A percentile compares a stretch with the other conserved stretches of the same genome.
These are phyloP conservation scores for Rhinocladiella mackenziei DNA, from an alignment of 2,329 filamentous ascomycete species.

Conservation along the genomic window DNA sequence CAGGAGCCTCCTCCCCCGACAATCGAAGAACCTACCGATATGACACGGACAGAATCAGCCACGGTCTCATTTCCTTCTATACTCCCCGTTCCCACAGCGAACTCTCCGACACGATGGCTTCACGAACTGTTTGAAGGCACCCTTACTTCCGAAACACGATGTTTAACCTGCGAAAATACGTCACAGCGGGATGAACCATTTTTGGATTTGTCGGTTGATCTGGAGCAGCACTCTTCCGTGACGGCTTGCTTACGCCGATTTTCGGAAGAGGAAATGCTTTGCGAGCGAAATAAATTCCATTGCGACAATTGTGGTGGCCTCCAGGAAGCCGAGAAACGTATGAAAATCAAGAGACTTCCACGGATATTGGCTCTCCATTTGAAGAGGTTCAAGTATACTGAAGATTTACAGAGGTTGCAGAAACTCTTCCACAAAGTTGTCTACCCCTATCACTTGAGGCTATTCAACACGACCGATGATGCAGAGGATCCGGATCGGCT, in stretches of 20 bases:
- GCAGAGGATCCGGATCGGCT: slow-evolving; percentile 87
- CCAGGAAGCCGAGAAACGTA: slow-evolving; percentile 96
- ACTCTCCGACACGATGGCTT: slow-evolving; percentile 78
- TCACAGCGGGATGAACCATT: slow-evolving; percentile 96
- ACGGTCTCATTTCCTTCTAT: slow-evolving; percentile 38
- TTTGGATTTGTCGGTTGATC: slow-evolving; percentile 88
- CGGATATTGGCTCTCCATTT: slow-evolving; percentile 88
- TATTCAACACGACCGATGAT: slow-evolving; percentile 97
- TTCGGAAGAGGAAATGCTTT: slow-evolving; percentile 96
- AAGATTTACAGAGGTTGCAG: slow-evolving; percentile 86
- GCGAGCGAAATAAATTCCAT: slow-evolving; percentile 97
- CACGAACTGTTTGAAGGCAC: slow-evolving; percentile 96
- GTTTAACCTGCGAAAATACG: slow-evolving; percentile 90
- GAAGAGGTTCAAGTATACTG: slow-evolving; percentile 97
- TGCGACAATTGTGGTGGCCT: slow-evolving; percentile 95
- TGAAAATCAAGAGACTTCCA: slow-evolving; percentile 96
- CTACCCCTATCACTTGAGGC: slow-evolving; percentile 90
- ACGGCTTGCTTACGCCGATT: slow-evolving; percentile 94
- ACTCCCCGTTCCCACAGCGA: slow-evolving; percentile 42
- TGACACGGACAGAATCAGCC: slow-evolving; percentile 52
- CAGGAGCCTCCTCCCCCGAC: slow-evolving; percentile 40
- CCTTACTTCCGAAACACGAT: slow-evolving; percentile 92
- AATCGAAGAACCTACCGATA: slow-evolving; percentile 38
- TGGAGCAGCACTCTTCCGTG: slow-evolving; percentile 92
- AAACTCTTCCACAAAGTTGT: slow-evolving; percentile 96